Percentiles rank a stretch among this genome's conserved stretches.
Evolutionary conservation across 495 filamentous ascomycete species (phyloP).

Genomic region (Sabuloglossum arenarium): DNA sequence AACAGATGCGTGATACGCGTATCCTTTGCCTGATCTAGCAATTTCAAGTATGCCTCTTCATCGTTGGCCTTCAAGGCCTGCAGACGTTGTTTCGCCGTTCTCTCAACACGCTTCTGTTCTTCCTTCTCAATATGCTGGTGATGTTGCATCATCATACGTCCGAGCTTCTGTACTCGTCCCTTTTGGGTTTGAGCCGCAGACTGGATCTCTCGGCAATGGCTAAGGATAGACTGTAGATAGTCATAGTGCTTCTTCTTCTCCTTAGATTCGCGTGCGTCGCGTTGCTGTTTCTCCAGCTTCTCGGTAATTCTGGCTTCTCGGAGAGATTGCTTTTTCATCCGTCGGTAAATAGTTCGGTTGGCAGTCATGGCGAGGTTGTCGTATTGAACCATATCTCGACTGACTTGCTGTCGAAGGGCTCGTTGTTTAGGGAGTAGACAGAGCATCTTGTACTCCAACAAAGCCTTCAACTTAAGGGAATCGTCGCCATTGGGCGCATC

Average conservation of each 20-base stretch:
- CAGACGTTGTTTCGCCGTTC: conserved; percentile 97
- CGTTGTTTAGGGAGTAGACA: conserved; percentile 69
- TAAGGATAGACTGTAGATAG: conserved; percentile 54
- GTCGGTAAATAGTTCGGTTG: conserved; percentile 69
- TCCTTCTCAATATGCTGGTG: conserved; percentile 97
- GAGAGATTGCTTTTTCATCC: conserved; percentile 89
- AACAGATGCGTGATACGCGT: conserved; percentile 95
- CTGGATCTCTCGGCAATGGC: conserved; percentile 39
- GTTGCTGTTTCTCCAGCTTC: conserved; percentile 95
- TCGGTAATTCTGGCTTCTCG: conserved; percentile 95
- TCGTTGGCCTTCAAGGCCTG: conserved; percentile 97
- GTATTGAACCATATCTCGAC: conserved; percentile 74
- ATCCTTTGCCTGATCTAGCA: conserved; percentile 95
- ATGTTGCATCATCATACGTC: conserved; percentile 64
- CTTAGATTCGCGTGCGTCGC: conserved; percentile 76
- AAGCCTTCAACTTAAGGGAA: conserved; percentile 64
- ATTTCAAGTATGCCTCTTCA: conserved; percentile 91
- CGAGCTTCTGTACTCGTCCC: conserved; percentile 59
- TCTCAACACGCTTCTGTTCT: conserved; percentile 90
- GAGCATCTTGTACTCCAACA: conserved; percentile 84
- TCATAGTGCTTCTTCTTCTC: conserved; percentile 94
- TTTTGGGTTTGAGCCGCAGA: conserved; percentile 42
- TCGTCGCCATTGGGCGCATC: conserved; percentile 53
- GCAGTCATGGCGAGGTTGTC: conserved; percentile 91
- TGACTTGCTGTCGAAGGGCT: conserved; percentile 61